Base-by-base conservation (phyloP, 441 rosid species). In the Corymbia citriodora region DNA sequence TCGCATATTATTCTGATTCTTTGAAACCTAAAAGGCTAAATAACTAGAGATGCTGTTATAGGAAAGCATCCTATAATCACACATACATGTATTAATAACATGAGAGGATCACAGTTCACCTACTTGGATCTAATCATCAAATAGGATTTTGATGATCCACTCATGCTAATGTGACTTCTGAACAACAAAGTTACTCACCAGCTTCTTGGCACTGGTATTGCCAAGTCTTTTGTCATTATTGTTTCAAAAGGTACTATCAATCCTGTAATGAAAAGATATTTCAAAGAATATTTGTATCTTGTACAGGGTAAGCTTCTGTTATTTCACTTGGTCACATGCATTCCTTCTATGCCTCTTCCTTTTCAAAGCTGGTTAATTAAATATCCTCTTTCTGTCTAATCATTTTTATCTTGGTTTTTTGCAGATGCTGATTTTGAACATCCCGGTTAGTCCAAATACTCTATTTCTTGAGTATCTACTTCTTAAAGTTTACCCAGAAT, bases 361-460 rank as follows among this genome's bases (percentile, higher is more conserved):
- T 85, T 88, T 72, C 21, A 85, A 87, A 91, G 72, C 19, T 89
- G 55, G 88, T 33, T 36, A 45, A 12, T 87, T 21, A 36, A 55
- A 79, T 89, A n/a, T 82, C 82, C 36, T 65, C 61, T 70, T 89
- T 61, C 70, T 70, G 61, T 33, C 29, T 40, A 87, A 89, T 83
- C n/a, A 53, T 59, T 90, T 92, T 52, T 55, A 31, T 90, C 36
- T 91, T 92, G 81, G 36, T 93, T 93, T n/a, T 55, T 91, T 96
- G 96, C 96, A 98, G 99, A 94, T 97, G 91, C 96, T 96, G 91
- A 93, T 97, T 90, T 92, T 97, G 68, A 96, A 96, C 90, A 92
- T 96, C 90, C 96, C 96, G 16, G 99, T 98, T 95, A 96, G 99
- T 95, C 31, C 63, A 31, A 87, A 40, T 33, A 21, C 72, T 49